Percentiles rank a stretch among this genome's conserved stretches.
Evolutionary conservation across 805 yeast species (phyloP).

Genomic region (Kurtzmaniella fragi): DNA sequence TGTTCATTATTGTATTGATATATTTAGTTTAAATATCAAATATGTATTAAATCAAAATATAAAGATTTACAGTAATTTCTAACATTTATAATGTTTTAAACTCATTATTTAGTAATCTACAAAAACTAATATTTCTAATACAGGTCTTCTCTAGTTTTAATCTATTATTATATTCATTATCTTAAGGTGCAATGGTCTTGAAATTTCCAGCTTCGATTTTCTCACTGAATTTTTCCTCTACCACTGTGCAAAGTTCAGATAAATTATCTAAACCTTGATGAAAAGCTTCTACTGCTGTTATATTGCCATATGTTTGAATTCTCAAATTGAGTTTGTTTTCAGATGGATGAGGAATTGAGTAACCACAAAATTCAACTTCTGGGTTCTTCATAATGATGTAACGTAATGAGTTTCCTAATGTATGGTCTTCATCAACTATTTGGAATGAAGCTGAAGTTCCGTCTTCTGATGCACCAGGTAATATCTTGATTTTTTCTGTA

Average conservation of each 20-base stretch:
- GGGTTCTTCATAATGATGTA: slow-evolving; percentile 96
- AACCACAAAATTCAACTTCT: slow-evolving; percentile 96
- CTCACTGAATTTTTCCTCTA: slow-evolving; percentile 74
- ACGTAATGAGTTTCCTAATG: slow-evolving; percentile 89
- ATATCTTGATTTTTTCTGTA: slow-evolving; percentile 54
- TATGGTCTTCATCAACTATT: slow-evolving; percentile 90
- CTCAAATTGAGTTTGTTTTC: slow-evolving; percentile 85
- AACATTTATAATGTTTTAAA: not conserved
- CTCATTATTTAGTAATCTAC: too few species aligned
- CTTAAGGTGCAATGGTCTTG: slow-evolving; percentile 44
- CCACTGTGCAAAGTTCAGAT: slow-evolving; percentile 72
- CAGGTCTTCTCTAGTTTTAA: too few species aligned
- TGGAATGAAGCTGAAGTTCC: slow-evolving; percentile 95
- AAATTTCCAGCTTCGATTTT: slow-evolving; percentile 56
- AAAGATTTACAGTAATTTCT: not conserved
- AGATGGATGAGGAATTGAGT: slow-evolving; percentile 97
- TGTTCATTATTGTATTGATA: not conserved
- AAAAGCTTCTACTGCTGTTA: slow-evolving; percentile 88
- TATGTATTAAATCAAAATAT: not conserved
- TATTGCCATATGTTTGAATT: slow-evolving; percentile 85
- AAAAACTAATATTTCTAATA: too few species aligned
- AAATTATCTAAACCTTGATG: slow-evolving; percentile 88
- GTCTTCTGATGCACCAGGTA: slow-evolving; percentile 88
- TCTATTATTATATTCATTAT: not conserved
- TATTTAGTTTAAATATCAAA: not conserved